These are phyloP conservation scores for Dorcoceras hygrometricum DNA, from an alignment of 257 asterid genomes.

Conservation along the genomic window DNA sequence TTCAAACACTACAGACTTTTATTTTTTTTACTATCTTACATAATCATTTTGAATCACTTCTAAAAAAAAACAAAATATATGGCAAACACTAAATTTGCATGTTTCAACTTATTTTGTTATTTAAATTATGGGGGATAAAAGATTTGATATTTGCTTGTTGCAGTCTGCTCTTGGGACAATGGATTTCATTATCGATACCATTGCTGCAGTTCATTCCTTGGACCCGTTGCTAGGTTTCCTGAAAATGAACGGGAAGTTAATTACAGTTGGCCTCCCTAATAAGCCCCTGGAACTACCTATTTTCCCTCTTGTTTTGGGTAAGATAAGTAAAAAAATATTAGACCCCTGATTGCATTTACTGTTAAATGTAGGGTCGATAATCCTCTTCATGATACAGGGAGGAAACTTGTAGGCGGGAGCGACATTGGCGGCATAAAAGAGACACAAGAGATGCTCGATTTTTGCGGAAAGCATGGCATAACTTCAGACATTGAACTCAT, in stretches of 20 bases:
- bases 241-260: conserved; percentile 59
- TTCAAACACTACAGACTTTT: no score
- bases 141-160: conserved; percentile 1
- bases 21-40: no score
- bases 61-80: no score
- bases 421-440: conserved; percentile 61
- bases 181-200: conserved; percentile 62
- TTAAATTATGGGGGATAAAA: no score
- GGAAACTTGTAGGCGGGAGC: conserved; percentile 63
- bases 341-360: no score
- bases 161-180: conserved; percentile 56
- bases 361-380: no score
- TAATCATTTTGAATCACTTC: no score
- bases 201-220: conserved; percentile 53
- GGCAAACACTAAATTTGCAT: no score
- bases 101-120: no score
- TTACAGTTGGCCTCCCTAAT: conserved; percentile 54
- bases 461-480: conserved; percentile 56
- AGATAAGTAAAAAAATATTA: no score
- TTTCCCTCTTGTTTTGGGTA: conserved; percentile 59
- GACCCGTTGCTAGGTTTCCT: conserved; percentile 46
- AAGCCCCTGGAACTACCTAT: conserved; percentile 59
- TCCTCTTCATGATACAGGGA: conserved; percentile 28
- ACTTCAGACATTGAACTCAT: conserved; percentile 54
- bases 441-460: conserved; percentile 69